phyloP scores from a whole-genome alignment of 352 stramenopile species.

The Phytophthora vignae region DNA sequence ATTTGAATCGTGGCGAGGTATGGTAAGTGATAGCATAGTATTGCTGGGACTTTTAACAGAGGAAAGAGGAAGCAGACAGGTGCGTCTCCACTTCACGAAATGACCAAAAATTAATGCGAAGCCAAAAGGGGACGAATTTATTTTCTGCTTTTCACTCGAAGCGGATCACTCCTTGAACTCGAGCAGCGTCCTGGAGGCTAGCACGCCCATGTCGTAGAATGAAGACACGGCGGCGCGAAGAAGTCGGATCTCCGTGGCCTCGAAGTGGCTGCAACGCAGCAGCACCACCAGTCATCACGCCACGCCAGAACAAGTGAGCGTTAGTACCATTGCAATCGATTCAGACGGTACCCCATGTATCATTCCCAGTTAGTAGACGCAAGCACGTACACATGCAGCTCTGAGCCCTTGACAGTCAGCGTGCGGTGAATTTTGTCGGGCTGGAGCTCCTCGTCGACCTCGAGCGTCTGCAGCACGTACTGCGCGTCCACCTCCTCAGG shows the following conservation, averaged over 20 bases:
- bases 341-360: background rate
- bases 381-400: constrained; percentile 76
- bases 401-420: constrained; percentile 62
- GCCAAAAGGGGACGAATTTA: background rate
- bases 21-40: too few species aligned
- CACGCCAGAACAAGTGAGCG: background rate
- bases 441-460: constrained; percentile 89
- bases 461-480: constrained; percentile 81
- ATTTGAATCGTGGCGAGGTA: too few species aligned
- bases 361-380: background rate
- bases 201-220: constrained; percentile 88
- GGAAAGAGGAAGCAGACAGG: too few species aligned
- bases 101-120: background rate
- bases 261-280: constrained; percentile 67
- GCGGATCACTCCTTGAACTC: constrained; percentile 85
- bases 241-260: constrained; percentile 85
- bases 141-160: constrained; percentile 11
- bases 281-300: constrained; percentile 10
- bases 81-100: too few species aligned
- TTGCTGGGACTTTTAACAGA: too few species aligned
- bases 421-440: constrained; percentile 86
- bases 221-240: constrained; percentile 86
- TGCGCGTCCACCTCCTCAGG: constrained; percentile 68
- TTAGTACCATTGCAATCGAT: constrained; percentile 5
- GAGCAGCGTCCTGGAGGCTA: constrained; percentile 77